These are phyloP conservation scores for Pseudozyma hubeiensis DNA, from an alignment of 1,284 basidiomycete species.

Conservation along the genomic window DNA sequence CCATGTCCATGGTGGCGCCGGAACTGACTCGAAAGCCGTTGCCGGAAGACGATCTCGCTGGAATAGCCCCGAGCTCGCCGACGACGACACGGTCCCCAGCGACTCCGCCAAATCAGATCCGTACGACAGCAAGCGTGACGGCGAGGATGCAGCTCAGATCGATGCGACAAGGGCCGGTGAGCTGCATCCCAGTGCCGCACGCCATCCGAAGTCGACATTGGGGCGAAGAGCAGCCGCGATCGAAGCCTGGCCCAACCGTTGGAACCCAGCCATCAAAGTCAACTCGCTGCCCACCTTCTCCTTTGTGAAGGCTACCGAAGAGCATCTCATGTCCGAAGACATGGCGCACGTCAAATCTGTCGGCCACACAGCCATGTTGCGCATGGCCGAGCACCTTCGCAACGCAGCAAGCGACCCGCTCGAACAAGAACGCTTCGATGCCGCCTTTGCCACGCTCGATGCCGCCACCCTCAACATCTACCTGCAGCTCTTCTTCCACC, in stretches of 20 bases:
- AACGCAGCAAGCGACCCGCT: constrained; percentile 10
- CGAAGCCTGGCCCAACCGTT: constrained; percentile 23
- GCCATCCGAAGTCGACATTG: background rate
- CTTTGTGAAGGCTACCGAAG: constrained; percentile 20
- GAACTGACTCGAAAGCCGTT: background rate
- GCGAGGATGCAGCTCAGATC: background rate
- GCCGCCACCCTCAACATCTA: constrained; percentile 25
- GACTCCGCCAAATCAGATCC: constrained; percentile 10
- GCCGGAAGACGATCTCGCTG: constrained; percentile 17
- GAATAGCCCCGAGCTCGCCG: constrained; percentile 22
- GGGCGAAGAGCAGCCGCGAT: constrained; percentile 8
- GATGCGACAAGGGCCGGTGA: background rate
- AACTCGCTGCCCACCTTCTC: constrained; percentile 14
- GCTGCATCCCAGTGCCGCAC: background rate
- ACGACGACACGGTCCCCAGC: constrained; percentile 8
- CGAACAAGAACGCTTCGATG: constrained; percentile 17
- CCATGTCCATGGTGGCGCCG: background rate
- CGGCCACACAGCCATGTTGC: constrained; percentile 11
- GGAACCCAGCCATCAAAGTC: constrained; percentile 21
- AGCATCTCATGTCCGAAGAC: constrained; percentile 28
- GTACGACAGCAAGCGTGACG: background rate
- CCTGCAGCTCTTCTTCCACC: constrained; percentile 37
- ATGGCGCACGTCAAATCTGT: constrained; percentile 19
- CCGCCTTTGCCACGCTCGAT: constrained; percentile 22
- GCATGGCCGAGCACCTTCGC: constrained; percentile 16